phyloP scores from a whole-genome alignment of 352 stramenopile genomes.

The Elongisporangium senticosum region DNA sequence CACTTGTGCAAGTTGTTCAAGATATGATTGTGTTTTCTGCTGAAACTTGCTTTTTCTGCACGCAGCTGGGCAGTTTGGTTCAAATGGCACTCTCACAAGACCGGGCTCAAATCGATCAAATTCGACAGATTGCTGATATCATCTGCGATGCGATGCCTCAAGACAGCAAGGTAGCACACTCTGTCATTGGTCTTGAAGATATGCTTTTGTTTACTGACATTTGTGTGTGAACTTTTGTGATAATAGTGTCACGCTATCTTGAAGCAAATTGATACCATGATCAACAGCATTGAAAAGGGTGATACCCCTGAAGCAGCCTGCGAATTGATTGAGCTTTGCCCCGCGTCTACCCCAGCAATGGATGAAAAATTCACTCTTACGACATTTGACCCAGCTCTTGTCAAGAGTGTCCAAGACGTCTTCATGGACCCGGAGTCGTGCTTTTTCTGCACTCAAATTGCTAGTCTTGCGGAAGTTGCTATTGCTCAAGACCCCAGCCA shows the following conservation, averaged over 20 bases:
- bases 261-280: slow-evolving; percentile 55
- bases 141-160: slow-evolving; percentile 65
- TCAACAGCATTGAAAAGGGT: slow-evolving; percentile 57
- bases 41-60: slow-evolving; percentile 55
- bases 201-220: too few relatives aligned
- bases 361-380: slow-evolving; percentile 7
- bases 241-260: slow-evolving; percentile 57
- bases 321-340: slow-evolving; percentile 49
- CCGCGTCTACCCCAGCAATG: slow-evolving; percentile 1
- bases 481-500: slow-evolving; percentile 47
- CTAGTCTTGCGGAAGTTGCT: slow-evolving; percentile 42
- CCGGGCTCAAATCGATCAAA: slow-evolving; percentile 39
- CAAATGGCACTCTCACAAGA: slow-evolving; percentile 59
- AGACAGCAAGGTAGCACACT: slow-evolving; percentile 19
- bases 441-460: slow-evolving; percentile 71
- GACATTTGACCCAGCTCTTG: slow-evolving; percentile 18
- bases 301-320: slow-evolving; percentile 68
- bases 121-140: slow-evolving; percentile 66
- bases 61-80: slow-evolving; percentile 51
- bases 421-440: slow-evolving; percentile 36
- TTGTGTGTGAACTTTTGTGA: neutral
- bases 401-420: slow-evolving; percentile 27
- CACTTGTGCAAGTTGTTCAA: neutral
- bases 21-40: slow-evolving; percentile 8
- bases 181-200: neutral